Conservation (phyloP, 2,329 filamentous ascomycete species). For the Penicillium sp. region DNA sequence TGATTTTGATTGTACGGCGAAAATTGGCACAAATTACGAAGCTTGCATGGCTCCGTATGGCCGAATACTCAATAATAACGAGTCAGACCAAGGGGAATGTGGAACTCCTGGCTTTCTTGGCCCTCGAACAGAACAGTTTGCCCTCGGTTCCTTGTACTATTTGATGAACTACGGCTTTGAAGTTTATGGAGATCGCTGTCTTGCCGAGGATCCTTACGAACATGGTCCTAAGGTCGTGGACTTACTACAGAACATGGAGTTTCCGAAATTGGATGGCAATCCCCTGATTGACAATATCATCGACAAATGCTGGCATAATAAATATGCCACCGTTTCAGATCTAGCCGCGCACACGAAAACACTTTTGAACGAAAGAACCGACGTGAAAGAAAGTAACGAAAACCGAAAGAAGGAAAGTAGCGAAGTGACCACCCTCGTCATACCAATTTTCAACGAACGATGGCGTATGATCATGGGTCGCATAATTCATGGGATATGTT, state of each 20-base stretch:
- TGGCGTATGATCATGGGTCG: too few species aligned
- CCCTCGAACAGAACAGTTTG: constrained; percentile 33
- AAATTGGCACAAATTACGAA: constrained; percentile 26
- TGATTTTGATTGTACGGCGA: constrained; percentile 30
- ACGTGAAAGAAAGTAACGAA: neutral
- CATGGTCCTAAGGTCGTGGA: constrained; percentile 21
- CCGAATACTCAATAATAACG: constrained; percentile 24
- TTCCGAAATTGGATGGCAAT: neutral
- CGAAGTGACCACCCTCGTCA: neutral
- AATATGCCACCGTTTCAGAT: neutral
- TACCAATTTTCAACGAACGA: too few species aligned
- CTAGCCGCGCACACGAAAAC: neutral
- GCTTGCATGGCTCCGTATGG: constrained; percentile 27
- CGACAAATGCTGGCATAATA: too few species aligned
- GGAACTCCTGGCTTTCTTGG: constrained; percentile 24
- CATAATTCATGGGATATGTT: too few species aligned
- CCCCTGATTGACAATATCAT: neutral
- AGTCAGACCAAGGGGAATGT: constrained; percentile 18
- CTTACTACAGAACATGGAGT: neutral
- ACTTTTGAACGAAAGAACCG: neutral
- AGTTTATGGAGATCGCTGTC: constrained; percentile 27
- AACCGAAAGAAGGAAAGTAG: too few species aligned
- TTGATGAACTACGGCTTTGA: constrained; percentile 33
- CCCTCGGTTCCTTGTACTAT: constrained; percentile 32
- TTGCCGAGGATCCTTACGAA: constrained; percentile 24